These are phyloP conservation scores for Sutorius australiensis DNA, from an alignment of 768 basidiomycete genomes.

Conservation along the genomic window DNA sequence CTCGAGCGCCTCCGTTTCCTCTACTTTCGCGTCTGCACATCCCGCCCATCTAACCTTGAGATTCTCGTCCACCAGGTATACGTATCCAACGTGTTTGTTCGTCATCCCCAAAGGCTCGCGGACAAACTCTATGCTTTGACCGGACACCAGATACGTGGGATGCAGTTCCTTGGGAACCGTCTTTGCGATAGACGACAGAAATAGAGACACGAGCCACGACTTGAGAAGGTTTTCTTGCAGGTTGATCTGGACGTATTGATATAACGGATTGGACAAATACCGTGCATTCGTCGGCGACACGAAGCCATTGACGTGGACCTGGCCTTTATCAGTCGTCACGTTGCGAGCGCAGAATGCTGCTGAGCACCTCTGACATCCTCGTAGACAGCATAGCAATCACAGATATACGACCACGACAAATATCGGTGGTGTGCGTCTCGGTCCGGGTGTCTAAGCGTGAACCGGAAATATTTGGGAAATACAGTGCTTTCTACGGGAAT, in stretches of 20 bases:
- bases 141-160: conserved; percentile 71
- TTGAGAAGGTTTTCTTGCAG: conserved; percentile 93
- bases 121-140: conserved; percentile 81
- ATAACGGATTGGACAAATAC: conserved; percentile 54
- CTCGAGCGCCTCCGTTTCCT: conserved; percentile 68
- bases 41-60: conserved; percentile 89
- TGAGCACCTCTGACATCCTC: conserved; percentile 76
- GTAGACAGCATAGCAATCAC: conserved; percentile 82
- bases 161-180: conserved; percentile 63
- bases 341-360: background rate
- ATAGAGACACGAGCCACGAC: conserved; percentile 83
- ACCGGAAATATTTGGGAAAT: conserved; percentile 84
- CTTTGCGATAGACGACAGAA: conserved; percentile 68
- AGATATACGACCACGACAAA: conserved; percentile 74
- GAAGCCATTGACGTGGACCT: conserved; percentile 82
- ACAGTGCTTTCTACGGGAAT: conserved; percentile 71
- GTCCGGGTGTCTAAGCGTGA: conserved; percentile 54
- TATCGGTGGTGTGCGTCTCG: conserved; percentile 68
- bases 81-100: conserved; percentile 89
- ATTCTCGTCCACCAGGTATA: conserved; percentile 85
- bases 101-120: conserved; percentile 83
- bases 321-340: background rate
- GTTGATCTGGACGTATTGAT: conserved; percentile 82
- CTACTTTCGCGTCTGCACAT: conserved; percentile 74
- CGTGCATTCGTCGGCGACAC: conserved; percentile 50